Evolutionary conservation across 2,329 filamentous ascomycete genomes (phyloP), one percentile per base, ranked within the genome.

Genomic region (Mollisia scopiformis): DNA sequence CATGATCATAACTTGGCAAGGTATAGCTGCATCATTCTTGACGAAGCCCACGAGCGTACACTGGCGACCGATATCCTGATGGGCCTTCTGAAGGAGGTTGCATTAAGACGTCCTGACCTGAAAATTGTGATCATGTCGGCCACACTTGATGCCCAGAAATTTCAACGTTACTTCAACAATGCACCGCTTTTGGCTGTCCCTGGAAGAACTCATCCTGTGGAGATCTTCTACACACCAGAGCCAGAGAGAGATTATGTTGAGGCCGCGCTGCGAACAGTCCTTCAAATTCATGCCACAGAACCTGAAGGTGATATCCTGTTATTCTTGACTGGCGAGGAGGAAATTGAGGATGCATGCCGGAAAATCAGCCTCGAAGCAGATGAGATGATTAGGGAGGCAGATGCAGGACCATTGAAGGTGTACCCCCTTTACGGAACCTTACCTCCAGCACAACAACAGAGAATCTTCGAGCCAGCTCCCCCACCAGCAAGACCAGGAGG

Each of bases 41-140:
- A 99, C 76, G 95, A 99, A 77, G 95, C 96, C 57, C 95, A 99
- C 87, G 95, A 99, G 78, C 88, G 96, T 75, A 99, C 95, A 0
- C 88, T 99, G 63, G 92, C 94, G 23, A 99, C 96, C 8, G 95
- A 99, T 81, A 95, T 99, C 65, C 82, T 99, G 61, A 98, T 99
- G 91, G 95, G 93, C 58, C 83, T 99, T 61, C 81, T 99, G 63
- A 99, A 99, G 80, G 91, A 96, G 73, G 89, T 98, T 43, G 88
- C 93, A 33, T 77, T 83, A 69, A 87, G 93, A 71, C 85, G 95
- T 61, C 85, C 91, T 3, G 95, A 99, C 75, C 82, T 99, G 72
- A 99, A 99, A 81, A 91, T 99, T 72, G 95, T 99, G 73, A 95
- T 99, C 83, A 99, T 98, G 88, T 98, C 94, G 73, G 95, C 95